Percentiles rank a stretch among this genome's conserved stretches.
These are phyloP conservation scores for Penicillium thymicola DNA, from an alignment of 2,329 filamentous ascomycete genomes.

Conservation along the genomic window DNA sequence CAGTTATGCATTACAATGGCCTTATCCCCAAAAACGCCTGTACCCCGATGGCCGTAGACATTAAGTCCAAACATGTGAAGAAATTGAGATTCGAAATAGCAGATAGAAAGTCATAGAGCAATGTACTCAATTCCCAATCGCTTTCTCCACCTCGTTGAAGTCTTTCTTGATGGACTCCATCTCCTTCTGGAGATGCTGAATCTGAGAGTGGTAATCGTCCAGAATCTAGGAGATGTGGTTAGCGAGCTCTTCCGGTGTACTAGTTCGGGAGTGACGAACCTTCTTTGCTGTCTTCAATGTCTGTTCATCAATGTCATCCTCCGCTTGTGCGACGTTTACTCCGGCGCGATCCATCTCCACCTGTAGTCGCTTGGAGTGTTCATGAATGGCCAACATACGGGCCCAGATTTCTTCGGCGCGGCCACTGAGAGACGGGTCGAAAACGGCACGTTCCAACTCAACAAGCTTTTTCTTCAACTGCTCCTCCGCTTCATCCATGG, in stretches of 20 bases:
- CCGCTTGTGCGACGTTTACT: slow-evolving; percentile 37
- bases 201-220: slow-evolving; percentile 50
- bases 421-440: slow-evolving; percentile 59
- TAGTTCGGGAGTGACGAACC: slow-evolving; percentile 40
- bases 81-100: slow-evolving; percentile 9
- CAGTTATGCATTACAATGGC: slow-evolving; percentile 23
- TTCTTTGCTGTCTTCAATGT: slow-evolving; percentile 60
- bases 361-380: slow-evolving; percentile 57
- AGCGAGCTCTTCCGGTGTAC: slow-evolving; percentile 19
- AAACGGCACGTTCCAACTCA: slow-evolving; percentile 56
- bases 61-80: slow-evolving; percentile 12
- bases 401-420: slow-evolving; percentile 66
- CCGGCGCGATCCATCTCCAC: slow-evolving; percentile 58
- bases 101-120: slow-evolving; percentile 3
- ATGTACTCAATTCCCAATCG: slow-evolving; percentile 22
- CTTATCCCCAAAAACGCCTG: slow-evolving; percentile 20
- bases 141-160: slow-evolving; percentile 54
- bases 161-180: slow-evolving; percentile 58
- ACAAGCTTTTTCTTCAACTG: slow-evolving; percentile 60
- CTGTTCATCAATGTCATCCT: slow-evolving; percentile 53
- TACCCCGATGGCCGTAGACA: slow-evolving; percentile 24
- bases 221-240: slow-evolving; percentile 41
- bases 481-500: slow-evolving; percentile 63
- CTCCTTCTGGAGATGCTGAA: slow-evolving; percentile 60
- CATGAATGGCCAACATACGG: slow-evolving; percentile 60